These are phyloP conservation scores for Solanum ossicruentum DNA, from an alignment of 257 asterid species.

Conservation along the genomic window DNA sequence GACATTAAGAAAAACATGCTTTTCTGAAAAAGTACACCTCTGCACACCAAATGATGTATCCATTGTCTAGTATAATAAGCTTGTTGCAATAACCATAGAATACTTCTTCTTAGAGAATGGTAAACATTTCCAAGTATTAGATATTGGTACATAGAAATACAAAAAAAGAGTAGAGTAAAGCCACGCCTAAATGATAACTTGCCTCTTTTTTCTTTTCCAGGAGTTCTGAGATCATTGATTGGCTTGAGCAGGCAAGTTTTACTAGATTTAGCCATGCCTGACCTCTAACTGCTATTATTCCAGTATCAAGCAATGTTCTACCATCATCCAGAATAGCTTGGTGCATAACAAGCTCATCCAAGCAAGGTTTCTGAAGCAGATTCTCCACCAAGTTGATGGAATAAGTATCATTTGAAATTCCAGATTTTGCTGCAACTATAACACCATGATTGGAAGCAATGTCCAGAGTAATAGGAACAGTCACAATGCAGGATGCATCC, in stretches of 20 bases:
- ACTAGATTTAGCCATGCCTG: slow-evolving; percentile 87
- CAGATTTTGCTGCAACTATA: slow-evolving; percentile 67
- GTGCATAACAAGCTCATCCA: slow-evolving; percentile 56
- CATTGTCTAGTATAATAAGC: neutral
- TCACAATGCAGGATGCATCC: slow-evolving; percentile 68
- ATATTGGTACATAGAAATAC: neutral
- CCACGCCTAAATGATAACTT: slow-evolving; percentile 13
- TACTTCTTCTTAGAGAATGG: neutral
- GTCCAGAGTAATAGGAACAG: slow-evolving; percentile 90
- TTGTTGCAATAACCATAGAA: neutral
- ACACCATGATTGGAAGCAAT: slow-evolving; percentile 96
- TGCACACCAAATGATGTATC: neutral
- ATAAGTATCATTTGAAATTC: slow-evolving; percentile 14
- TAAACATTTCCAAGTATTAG: neutral
- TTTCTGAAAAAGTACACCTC: neutral
- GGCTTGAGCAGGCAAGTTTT: slow-evolving; percentile 59
- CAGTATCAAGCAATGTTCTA: slow-evolving; percentile 89
- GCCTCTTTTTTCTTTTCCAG: slow-evolving; percentile 74
- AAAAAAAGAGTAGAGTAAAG: neutral
- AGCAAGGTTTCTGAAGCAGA: slow-evolving; percentile 87
- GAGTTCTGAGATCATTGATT: slow-evolving; percentile 59
- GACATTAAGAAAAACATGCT: neutral
- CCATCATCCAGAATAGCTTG: slow-evolving; percentile 84
- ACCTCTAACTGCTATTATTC: slow-evolving; percentile 89
- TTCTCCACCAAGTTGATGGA: slow-evolving; percentile 54